These are phyloP conservation scores for Solanum rostratum DNA, from an alignment of 257 asterid species.

Conservation along the genomic window DNA sequence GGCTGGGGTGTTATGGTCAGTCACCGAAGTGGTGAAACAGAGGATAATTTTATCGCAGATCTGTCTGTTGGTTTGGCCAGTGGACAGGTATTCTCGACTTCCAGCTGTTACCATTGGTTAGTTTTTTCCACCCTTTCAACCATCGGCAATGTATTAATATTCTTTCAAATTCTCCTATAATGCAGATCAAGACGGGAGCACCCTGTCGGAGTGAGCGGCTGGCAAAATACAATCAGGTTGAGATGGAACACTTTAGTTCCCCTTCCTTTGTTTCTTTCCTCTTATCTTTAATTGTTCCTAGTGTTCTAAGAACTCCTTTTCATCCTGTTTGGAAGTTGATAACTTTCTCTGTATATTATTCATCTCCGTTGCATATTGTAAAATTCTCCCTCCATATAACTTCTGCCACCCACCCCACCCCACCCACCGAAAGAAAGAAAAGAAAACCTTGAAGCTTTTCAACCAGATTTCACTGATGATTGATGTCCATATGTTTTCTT, in stretches of 20 bases:
- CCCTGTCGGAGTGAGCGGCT: slow-evolving; percentile 97
- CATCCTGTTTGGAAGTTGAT: background rate
- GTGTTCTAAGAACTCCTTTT: too few relatives aligned
- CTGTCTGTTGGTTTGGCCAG: slow-evolving; percentile 94
- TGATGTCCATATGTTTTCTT: background rate
- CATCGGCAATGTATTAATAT: background rate
- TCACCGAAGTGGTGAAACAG: slow-evolving; percentile 99
- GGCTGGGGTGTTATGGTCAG: slow-evolving; percentile 99
- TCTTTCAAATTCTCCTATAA: background rate
- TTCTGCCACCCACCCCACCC: too few relatives aligned
- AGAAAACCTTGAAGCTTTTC: background rate
- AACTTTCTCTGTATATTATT: background rate
- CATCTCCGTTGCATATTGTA: background rate
- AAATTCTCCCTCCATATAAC: background rate
- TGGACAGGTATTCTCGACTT: slow-evolving; percentile 58
- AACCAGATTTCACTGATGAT: background rate
- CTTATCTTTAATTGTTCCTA: background rate
- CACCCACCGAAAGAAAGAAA: background rate
- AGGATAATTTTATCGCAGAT: slow-evolving; percentile 97
- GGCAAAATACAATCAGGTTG: slow-evolving; percentile 95
- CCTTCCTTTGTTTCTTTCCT: background rate
- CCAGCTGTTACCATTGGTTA: background rate
- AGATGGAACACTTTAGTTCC: background rate
- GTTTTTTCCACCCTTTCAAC: background rate
- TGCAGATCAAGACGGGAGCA: slow-evolving; percentile 95